A percentile compares a stretch with the other conserved stretches of the same genome.
Evolutionary conservation across 202 grass and related monocot genomes (phyloP).

Genomic region (Saccharum hybrid): DNA sequence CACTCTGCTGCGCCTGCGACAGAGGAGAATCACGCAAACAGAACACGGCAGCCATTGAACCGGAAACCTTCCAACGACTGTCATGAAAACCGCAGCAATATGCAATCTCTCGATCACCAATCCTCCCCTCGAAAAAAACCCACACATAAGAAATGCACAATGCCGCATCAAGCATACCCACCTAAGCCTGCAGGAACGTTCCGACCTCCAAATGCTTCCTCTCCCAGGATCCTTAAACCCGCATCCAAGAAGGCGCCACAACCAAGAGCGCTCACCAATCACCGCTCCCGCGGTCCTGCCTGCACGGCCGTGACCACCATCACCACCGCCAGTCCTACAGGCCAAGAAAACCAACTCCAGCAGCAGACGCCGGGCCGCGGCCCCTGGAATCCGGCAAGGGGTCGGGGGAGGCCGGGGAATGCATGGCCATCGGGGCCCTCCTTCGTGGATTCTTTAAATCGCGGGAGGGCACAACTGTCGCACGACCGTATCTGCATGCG

Average conservation of each 20-base stretch:
- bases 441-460: slow-evolving; percentile 42
- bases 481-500: slow-evolving; percentile 30
- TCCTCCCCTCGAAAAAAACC: neutral
- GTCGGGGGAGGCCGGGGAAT: neutral
- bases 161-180: slow-evolving; percentile 25
- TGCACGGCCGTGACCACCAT: neutral
- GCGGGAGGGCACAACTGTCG: slow-evolving; percentile 35
- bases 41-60: neutral
- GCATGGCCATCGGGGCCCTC: slow-evolving; percentile 36
- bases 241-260: neutral
- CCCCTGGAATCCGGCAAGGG: slow-evolving; percentile 40
- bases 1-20: neutral
- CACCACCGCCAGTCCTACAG: neutral
- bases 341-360: neutral
- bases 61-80: neutral
- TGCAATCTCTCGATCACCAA: neutral
- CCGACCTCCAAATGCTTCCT: neutral
- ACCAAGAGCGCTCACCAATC: neutral
- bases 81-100: neutral
- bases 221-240: slow-evolving; percentile 33
- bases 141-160: slow-evolving; percentile 1
- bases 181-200: slow-evolving; percentile 25
- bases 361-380: slow-evolving; percentile 14
- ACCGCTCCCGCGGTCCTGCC: neutral
- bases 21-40: neutral